Conservation (phyloP, 768 basidiomycete genomes). For the Boletus tylopilopsis region DNA sequence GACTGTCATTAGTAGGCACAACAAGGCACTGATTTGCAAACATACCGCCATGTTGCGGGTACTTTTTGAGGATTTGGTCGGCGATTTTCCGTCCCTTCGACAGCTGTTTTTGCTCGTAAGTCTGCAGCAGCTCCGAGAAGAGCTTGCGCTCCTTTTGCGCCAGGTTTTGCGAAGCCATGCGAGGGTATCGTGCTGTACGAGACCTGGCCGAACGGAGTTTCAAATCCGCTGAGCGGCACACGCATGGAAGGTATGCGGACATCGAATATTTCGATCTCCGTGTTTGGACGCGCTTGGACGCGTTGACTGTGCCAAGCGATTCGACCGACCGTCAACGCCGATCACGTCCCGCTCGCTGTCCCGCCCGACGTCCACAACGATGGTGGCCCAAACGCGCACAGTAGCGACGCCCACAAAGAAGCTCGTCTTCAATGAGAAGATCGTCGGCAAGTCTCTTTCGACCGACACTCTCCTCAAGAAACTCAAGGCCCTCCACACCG, state of each 20-base stretch:
- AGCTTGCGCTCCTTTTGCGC: slow-evolving; percentile 80
- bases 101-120: slow-evolving; percentile 87
- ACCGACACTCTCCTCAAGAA: slow-evolving; percentile 86
- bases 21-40: neutral
- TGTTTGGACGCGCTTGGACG: slow-evolving; percentile 11
- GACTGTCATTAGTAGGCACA: neutral
- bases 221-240: neutral
- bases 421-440: slow-evolving; percentile 77
- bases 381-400: slow-evolving; percentile 75
- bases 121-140: slow-evolving; percentile 81
- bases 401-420: slow-evolving; percentile 52
- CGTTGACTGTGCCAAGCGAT: slow-evolving; percentile 9
- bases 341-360: slow-evolving; percentile 2
- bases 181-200: neutral
- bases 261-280: slow-evolving; percentile 5
- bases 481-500: slow-evolving; percentile 71
- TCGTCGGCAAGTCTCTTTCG: slow-evolving; percentile 69
- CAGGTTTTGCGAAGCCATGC: slow-evolving; percentile 36
- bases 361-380: slow-evolving; percentile 29
- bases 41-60: slow-evolving; percentile 92
- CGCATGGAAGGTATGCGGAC: neutral
- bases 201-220: neutral
- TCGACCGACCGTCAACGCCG: neutral
- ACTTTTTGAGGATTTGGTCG: slow-evolving; percentile 92
- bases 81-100: slow-evolving; percentile 88